Conservation (phyloP, 345 rosid species). For the Corchorus capsularis region DNA sequence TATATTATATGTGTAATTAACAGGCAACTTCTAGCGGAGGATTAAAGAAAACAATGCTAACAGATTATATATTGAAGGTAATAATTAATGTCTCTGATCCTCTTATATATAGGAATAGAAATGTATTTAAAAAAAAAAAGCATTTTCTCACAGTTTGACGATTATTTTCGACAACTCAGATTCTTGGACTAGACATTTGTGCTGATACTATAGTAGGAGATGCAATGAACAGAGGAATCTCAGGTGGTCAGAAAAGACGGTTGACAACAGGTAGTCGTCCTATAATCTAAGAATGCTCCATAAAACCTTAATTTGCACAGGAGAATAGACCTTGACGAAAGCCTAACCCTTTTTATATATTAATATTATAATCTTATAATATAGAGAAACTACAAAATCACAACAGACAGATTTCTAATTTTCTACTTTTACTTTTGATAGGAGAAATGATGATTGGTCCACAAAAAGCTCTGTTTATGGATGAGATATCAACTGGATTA, state of each 20-base stretch:
- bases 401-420: not conserved
- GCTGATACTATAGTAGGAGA: no score
- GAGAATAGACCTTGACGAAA: not conserved
- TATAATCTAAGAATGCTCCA: not conserved
- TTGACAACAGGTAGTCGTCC: no score
- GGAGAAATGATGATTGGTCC: conserved; percentile 85
- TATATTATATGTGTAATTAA: no score
- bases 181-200: conserved; percentile 68
- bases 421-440: conserved; percentile 24
- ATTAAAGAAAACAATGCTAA: conserved; percentile 41
- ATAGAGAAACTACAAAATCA: not conserved
- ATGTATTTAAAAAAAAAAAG: not conserved
- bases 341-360: no score
- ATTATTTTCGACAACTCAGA: conserved; percentile 30
- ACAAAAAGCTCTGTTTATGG: conserved; percentile 70
- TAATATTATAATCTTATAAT: not conserved
- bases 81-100: no score
- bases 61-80: conserved; percentile 61
- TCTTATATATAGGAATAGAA: not conserved
- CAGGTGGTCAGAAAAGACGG: no score
- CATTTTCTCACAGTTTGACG: conserved; percentile 7
- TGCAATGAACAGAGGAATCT: no score
- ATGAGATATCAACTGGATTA: conserved; percentile 75
- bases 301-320: not conserved
- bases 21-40: conserved; percentile 56